Percentiles rank a stretch among this genome's conserved stretches.
Evolutionary conservation across 1,284 basidiomycete species (phyloP).

Genomic region (Phylloboletellus chloephorus): DNA sequence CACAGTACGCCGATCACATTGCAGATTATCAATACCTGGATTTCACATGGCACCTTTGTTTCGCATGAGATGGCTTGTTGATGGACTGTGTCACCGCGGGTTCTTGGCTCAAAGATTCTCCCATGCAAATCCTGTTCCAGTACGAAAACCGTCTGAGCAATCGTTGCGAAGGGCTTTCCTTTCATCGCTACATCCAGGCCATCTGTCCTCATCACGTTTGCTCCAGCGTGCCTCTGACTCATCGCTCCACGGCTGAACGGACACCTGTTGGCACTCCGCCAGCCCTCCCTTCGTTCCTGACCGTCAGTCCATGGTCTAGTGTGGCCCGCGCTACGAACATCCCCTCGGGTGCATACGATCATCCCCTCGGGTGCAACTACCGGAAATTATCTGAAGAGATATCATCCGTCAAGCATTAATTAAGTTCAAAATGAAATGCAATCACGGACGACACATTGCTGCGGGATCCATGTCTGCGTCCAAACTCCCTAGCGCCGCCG

Average conservation of each 20-base stretch:
- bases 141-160: slow-evolving; percentile 3
- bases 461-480: slow-evolving; percentile 4
- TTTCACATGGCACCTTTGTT: too few relatives aligned
- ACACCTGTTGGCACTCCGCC: slow-evolving; percentile 13
- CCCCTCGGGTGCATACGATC: not conserved
- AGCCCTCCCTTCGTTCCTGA: slow-evolving; percentile 17
- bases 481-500: slow-evolving; percentile 3
- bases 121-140: slow-evolving; percentile 26
- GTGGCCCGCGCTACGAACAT: slow-evolving; percentile 1
- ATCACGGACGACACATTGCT: slow-evolving; percentile 5
- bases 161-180: slow-evolving; percentile 20
- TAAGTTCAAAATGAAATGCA: slow-evolving; percentile 14
- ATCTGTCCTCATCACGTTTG: slow-evolving; percentile 28
- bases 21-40: slow-evolving; percentile 12
- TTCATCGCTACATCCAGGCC: slow-evolving; percentile 25
- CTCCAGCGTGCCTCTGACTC: slow-evolving; percentile 28
- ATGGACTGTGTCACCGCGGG: slow-evolving; percentile 3
- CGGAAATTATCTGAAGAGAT: slow-evolving; percentile 4
- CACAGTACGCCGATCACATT: slow-evolving; percentile 24
- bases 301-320: slow-evolving; percentile 13
- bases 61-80: slow-evolving; percentile 17
- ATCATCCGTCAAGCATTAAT: slow-evolving; percentile 18
- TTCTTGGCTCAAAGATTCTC: slow-evolving; percentile 16
- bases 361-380: too few relatives aligned
- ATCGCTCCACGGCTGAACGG: slow-evolving; percentile 20